Evolutionary conservation across 768 basidiomycete genomes (phyloP), one percentile per base, ranked within the genome.

Genomic region (Boletus subparvulus): DNA sequence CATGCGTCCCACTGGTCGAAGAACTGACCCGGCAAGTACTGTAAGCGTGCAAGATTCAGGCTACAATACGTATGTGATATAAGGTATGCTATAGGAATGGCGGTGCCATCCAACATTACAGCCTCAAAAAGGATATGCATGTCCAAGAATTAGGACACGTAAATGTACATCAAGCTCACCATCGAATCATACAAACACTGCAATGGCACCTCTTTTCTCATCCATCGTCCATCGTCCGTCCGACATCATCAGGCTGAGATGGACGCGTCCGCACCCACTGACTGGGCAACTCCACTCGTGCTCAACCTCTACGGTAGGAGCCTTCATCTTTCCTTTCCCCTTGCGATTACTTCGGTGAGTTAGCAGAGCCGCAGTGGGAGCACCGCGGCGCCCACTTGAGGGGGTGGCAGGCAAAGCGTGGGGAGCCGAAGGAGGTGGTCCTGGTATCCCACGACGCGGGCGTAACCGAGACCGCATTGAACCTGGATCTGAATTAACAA

Each of bases 221-320:
- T 87, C 85, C 65, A 79, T 81, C 37, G 71, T 75, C 87, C 88
- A 91, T 54, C 72, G 74, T 3, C 84, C 86, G 41, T 77, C 78
- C 12, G 26, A 28, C 26, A 86, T 63, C 57, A 80, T 77, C 35
- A 86, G 77, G 59, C 86, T 88, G 12, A 74, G 71, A 67, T 89
- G 87, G 36, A 74, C 61, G 14, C 68, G 69, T 11, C 72, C 79
- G 64, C 88, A 91, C 2, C 77, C 77, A 3, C 75, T 61, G 2
- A 90, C 85, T 0, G 88, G 88, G 64, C 88, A 91, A 16, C 44
- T 61, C 86, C 86, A 91, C 63, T 81, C 76, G 62, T 80, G 75
- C 63, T 76, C 75, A 32, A 73, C 83, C 63, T 85, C 80, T 19
- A 65, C 78, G 59, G 55, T 71, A 61, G 58, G 73, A 32, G 41